Conservation (phyloP, 306 rosid species). For the Coriaria nepalensis region DNA sequence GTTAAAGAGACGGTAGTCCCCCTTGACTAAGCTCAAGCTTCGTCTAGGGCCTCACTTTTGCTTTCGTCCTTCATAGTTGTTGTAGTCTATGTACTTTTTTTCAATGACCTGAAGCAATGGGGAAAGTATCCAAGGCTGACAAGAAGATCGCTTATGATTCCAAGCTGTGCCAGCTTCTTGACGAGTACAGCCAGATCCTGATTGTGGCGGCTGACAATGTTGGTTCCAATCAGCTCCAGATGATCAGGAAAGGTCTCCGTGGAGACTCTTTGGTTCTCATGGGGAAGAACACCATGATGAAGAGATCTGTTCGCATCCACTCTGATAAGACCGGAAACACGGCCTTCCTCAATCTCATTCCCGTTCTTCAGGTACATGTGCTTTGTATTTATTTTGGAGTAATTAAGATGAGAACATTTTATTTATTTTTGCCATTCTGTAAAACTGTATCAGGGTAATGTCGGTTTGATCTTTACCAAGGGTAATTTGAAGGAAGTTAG, state of each 20-base stretch:
- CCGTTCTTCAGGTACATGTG: constrained; percentile 51
- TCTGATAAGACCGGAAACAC: constrained; percentile 64
- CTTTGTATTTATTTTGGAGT: neutral
- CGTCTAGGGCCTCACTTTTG: constrained; percentile 78
- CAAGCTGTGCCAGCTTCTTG: constrained; percentile 62
- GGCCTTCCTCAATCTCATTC: constrained; percentile 50
- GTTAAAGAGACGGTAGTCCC: constrained; percentile 79
- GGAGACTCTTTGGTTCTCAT: constrained; percentile 79
- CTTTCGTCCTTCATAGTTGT: neutral
- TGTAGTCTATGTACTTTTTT: neutral
- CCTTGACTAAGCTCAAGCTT: constrained; percentile 40
- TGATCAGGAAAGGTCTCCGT: constrained; percentile 60
- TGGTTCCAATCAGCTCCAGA: constrained; percentile 83
- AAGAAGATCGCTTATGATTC: constrained; percentile 64
- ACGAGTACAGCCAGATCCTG: constrained; percentile 59
- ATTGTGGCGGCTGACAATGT: constrained; percentile 83
- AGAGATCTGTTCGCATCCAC: constrained; percentile 56
- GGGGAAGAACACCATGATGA: constrained; percentile 99
- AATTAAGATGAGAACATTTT: neutral
- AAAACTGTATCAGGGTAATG: constrained; percentile 43
- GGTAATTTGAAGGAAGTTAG: constrained; percentile 94
- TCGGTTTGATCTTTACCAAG: constrained; percentile 78
- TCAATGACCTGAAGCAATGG: constrained; percentile 22
- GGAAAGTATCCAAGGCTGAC: constrained; percentile 60
- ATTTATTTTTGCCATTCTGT: neutral